Evolutionary conservation across 2,329 filamentous ascomycete species (phyloP).

Genomic region (Metarhizium robertsii): DNA sequence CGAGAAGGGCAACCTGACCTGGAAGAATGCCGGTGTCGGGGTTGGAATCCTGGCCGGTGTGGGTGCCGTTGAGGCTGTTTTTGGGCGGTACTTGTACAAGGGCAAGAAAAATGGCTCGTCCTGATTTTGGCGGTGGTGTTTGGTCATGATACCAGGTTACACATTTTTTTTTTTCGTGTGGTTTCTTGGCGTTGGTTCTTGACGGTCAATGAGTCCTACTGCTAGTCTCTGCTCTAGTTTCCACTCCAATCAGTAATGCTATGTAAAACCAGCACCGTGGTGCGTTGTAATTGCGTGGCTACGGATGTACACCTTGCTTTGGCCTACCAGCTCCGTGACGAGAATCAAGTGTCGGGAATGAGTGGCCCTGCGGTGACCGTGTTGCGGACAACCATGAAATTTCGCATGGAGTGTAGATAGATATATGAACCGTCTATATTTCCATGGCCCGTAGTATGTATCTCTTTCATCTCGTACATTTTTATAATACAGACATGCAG

Average conservation of each 20-base stretch:
- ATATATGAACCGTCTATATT: slow-evolving; percentile 3
- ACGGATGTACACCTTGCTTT: not conserved
- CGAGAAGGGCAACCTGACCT: slow-evolving; percentile 39
- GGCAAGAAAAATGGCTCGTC: slow-evolving; percentile 21
- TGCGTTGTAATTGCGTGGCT: not conserved
- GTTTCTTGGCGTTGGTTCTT: slow-evolving; percentile 5
- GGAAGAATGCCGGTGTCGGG: slow-evolving; percentile 41
- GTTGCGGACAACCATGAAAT: not conserved
- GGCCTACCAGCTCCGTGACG: not conserved
- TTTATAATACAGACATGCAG: slow-evolving; percentile 8
- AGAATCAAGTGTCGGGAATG: not conserved
- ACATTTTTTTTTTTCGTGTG: not conserved
- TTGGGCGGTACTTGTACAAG: slow-evolving; percentile 37
- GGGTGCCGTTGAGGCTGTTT: slow-evolving; percentile 37
- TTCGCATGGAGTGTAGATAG: slow-evolving; percentile 4
- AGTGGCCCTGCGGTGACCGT: not conserved
- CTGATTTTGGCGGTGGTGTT: slow-evolving; percentile 1
- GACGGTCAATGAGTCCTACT: not conserved
- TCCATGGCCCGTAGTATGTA: not conserved
- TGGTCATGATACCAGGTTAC: not conserved
- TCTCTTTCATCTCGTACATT: not conserved
- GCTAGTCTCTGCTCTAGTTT: not conserved
- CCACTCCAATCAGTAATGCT: not conserved
- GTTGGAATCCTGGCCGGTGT: slow-evolving; percentile 40
- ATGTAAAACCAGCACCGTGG: not conserved